These are phyloP conservation scores for Phascolomyces articulosus DNA, from an alignment of 371 early-diverging fungal genomes.

Conservation along the genomic window DNA sequence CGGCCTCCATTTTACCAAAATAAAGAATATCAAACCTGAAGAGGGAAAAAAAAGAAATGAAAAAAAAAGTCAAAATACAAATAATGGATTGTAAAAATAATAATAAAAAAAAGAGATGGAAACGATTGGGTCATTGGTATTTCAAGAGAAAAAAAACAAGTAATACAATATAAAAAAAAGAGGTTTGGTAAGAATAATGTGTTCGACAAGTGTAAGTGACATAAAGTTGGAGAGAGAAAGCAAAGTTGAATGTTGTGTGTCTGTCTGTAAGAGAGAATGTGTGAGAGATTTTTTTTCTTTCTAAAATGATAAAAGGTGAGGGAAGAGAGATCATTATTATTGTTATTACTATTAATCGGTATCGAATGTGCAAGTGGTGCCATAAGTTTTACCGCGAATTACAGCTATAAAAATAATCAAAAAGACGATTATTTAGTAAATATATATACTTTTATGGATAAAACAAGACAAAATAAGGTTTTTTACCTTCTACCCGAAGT, in stretches of 20 bases:
- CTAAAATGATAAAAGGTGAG: not conserved
- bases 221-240: not conserved
- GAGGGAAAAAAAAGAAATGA: too few species aligned
- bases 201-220: too few species aligned
- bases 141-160: conserved; percentile 6
- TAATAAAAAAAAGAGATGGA: not conserved
- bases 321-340: too few species aligned
- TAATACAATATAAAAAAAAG: not conserved
- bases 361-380: conserved; percentile 51
- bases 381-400: conserved; percentile 53
- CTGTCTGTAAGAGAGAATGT: too few species aligned
- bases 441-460: too few species aligned
- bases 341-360: conserved; percentile 34
- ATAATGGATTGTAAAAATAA: not conserved
- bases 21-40: too few species aligned
- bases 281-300: not conserved
- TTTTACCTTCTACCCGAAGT: conserved; percentile 50
- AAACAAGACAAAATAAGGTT: too few species aligned
- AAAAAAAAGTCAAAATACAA: too few species aligned
- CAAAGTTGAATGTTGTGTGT: not conserved
- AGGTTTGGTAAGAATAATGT: not conserved
- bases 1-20: too few species aligned
- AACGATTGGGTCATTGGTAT: not conserved
- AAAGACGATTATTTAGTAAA: too few species aligned
- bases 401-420: conserved; percentile 28